A percentile compares a stretch with the other conserved stretches of the same genome.
Conservation (phyloP, 441 rosid genomes). For the Erysimum cheiri region DNA sequence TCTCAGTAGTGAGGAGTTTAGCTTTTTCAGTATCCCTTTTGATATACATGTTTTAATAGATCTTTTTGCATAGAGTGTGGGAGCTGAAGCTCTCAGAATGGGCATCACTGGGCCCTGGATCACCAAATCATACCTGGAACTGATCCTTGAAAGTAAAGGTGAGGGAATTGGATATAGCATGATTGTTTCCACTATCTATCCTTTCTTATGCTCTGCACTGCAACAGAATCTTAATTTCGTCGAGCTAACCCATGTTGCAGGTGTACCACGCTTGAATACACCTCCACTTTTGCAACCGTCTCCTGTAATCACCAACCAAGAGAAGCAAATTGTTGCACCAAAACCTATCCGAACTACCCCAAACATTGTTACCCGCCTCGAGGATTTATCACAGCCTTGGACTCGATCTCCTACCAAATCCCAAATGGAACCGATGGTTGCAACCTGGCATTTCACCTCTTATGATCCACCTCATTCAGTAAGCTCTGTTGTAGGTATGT, state of each 20-base stretch:
- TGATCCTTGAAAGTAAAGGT: conserved; percentile 98
- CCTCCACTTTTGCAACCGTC: conserved; percentile 79
- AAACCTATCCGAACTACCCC: conserved; percentile 91
- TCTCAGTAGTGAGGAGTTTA: conserved; percentile 22
- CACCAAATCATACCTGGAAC: conserved; percentile 94
- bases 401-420: conserved; percentile 99
- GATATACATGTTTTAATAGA: conserved; percentile 38
- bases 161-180: conserved; percentile 28
- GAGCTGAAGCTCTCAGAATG: conserved; percentile 87
- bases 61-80: conserved; percentile 74
- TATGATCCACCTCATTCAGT: conserved; percentile 62
- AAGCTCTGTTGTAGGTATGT: conserved; percentile 70
- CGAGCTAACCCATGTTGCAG: conserved; percentile 57
- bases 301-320: conserved; percentile 60
- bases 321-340: conserved; percentile 81
- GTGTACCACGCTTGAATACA: conserved; percentile 95
- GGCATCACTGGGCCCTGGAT: conserved; percentile 91
- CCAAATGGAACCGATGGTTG: conserved; percentile 87
- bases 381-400: conserved; percentile 98
- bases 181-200: conserved; percentile 21
- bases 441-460: conserved; percentile 80
- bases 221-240: conserved; percentile 26
- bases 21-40: conserved; percentile 23
- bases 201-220: conserved; percentile 33
- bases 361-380: conserved; percentile 75